Base-by-base conservation (phyloP, 768 basidiomycete species). In the Pulveroboletus sp. region DNA sequence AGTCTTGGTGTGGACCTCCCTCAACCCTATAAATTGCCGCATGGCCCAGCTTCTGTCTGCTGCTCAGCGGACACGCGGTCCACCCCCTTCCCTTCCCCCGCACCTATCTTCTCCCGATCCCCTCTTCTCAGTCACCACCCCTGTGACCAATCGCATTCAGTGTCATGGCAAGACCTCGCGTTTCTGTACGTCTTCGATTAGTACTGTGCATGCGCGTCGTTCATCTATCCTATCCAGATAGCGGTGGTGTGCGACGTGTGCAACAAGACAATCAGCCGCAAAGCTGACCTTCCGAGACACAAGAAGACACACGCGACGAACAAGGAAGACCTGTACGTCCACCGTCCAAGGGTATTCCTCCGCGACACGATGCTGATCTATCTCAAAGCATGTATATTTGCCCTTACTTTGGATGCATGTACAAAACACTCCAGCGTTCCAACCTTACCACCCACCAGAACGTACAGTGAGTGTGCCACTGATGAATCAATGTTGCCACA, bases 381-480 rank as follows among this genome's bases (percentile, higher is more conserved):
- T 30, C n/a, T 15, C 1, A 32, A 39, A 70, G 69, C 3, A 67
- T 56, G 64, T 28, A 52, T 21, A 8, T 14, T 5, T 70, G 69
- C 21, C 50, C 60, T 5, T 42, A 56, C 27, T 12, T 30, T 0
- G 58, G 49, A 5, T 70, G 69, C 31, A 10, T 14, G 0, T 60
- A 57, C 45, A 55, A 36, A 8, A 50, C 69, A 0, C 55, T 67
- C 1, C 70, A 70, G n/a, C 46, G 39, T 3, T 63, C 62, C 0
- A 70, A 69, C 28, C 17, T 70, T 1, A n/a, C 35, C 0, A 64
- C 59, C 0, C 69, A 70, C 24, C 14, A 60, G 14, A 64, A 63
- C 8, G 59, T 44, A 3, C 70, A 71, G 69, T 69, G 43, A 51
- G 69, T 66, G 15, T 27, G 1, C 24, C 17, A 43, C 32, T 9